Percentiles rank a stretch among this genome's conserved stretches.
Evolutionary conservation across 1,284 basidiomycete genomes (phyloP).

Genomic region (Cryptococcus maquisensis): DNA sequence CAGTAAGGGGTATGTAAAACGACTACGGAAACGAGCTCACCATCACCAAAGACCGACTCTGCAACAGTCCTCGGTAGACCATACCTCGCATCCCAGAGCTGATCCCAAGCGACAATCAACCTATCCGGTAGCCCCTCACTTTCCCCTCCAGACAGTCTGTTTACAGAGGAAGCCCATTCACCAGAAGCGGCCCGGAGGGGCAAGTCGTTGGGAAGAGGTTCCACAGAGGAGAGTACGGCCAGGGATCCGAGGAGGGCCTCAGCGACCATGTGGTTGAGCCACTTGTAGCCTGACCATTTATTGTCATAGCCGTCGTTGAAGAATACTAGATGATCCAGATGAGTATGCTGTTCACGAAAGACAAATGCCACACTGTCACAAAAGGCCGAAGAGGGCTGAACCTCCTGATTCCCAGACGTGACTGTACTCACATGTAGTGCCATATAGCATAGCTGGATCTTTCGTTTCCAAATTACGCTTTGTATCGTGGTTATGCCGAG

Average conservation of each 20-base stretch:
- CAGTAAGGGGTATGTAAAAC: background rate
- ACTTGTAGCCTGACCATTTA: constrained; percentile 10
- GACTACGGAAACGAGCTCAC: constrained; percentile 3
- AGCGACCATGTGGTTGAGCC: constrained; percentile 8
- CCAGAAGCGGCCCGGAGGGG: background rate
- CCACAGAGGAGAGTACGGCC: constrained; percentile 4
- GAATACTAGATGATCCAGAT: constrained; percentile 1
- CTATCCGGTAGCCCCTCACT: constrained; percentile 5
- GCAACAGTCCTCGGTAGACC: constrained; percentile 16
- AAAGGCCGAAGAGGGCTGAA: background rate
- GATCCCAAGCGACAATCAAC: constrained; percentile 19
- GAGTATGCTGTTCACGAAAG: background rate
- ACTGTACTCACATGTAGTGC: constrained; percentile 1
- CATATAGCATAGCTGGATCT: background rate
- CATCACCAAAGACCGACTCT: constrained; percentile 11
- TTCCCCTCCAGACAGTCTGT: background rate
- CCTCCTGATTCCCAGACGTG: background rate
- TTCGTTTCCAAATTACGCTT: background rate
- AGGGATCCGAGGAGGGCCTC: constrained; percentile 5
- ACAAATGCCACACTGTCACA: background rate
- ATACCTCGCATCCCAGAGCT: constrained; percentile 16
- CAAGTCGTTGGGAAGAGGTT: background rate
- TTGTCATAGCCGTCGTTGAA: constrained; percentile 7
- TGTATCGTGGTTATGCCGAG: too few species aligned
- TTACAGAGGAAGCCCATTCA: background rate